Base-by-base conservation (phyloP, 2,329 filamentous ascomycete genomes). In the Colletotrichum euphorbiae region DNA sequence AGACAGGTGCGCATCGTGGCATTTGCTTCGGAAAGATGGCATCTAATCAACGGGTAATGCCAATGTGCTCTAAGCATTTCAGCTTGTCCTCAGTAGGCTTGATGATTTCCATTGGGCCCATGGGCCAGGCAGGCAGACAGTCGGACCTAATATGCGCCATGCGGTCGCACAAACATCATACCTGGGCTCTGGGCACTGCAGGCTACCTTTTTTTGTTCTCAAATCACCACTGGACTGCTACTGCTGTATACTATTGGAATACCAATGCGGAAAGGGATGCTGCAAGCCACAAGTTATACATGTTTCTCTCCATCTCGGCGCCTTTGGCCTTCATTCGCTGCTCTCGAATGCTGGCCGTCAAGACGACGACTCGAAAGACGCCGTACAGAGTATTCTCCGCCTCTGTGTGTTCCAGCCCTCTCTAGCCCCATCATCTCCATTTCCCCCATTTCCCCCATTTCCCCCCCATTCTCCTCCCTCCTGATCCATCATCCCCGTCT, bases 281-380 rank as follows among this genome's bases (percentile, higher is more conserved):
- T 60, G 40, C 36, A 43, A 52, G 51, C 17, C 48, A 40, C 65
- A 52, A 68, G 65, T 65, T 60, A 68, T 68, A 54, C 43, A 46
- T 48, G 3, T 48, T 21, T 8, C 19, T 17, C 19, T 12, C 28
- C 40, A 24, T 24, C 3, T 24, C 4, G 24, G 24, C 24, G 24
- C 24, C 24, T 5, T 24, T 5, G 4, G 24, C 24, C 24, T 24
- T 4, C 24, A 24, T 24, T 1, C 21, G 24, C 24, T 24, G 24
- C 24, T 24, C 24, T 5, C 4, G 24, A 24, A 5, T 5, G 24
- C 24, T 24, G 24, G 5, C 24, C 24, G 3, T 4, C 24, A 24
- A 24, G 24, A 24, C 24, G 24, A 4, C 24, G 4, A 24, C 24
- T 24, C 24, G 24, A 5, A 24, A 9, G 33, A 17, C 48, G 28